Evolutionary conservation across 768 basidiomycete genomes (phyloP), one percentile per base, ranked within the genome.

Genomic region (Mycena rebaudengoi): DNA sequence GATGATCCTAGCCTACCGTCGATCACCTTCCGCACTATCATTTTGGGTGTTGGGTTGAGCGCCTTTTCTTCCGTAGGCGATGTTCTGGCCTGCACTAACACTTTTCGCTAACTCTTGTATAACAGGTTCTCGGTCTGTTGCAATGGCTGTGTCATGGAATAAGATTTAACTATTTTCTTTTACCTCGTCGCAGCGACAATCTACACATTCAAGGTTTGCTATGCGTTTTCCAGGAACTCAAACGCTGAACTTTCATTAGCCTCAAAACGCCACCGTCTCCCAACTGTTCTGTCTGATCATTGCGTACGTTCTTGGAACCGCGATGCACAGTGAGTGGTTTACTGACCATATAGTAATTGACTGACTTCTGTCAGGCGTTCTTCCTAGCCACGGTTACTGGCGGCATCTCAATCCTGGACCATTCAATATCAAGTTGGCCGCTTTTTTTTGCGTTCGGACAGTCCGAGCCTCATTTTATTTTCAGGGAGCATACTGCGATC

Each of bases 251-350:
- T 28, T 29, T 14, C 16, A 23, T 29, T 28, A 66, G 71, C 76
- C 74, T 14, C 76, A 86, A 77, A 83, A 82, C 69, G 85, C 85
- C 3, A 74, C 77, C 0, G 86, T 86, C 1, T 86, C 85, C 7
- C 83, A 86, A 60, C 74, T 87, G 3, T 87, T 87, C 74, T 83
- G 81, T 62, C 74, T 86, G 26, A 84, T 87, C 63, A 85, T 87
- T 62, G 84, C 85, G 1, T 85, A 86, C 67, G 80, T 86, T 23
- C 74, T 86, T 4, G 85, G 85, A 1, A 81, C 78, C 5, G 81
- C 79, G 1, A 84, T 86, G 81, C 76, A 80, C 33, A 68, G 81
- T 81, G 48, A 37, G 80, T 35, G n/a, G 18, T 48, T 33, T 30
- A 32, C 26, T 35, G 45, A 11, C 3, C 14, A 13, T 18, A 2